Base-by-base conservation (phyloP, 2,329 filamentous ascomycete genomes). In the Colletotrichum camelliae region DNA sequence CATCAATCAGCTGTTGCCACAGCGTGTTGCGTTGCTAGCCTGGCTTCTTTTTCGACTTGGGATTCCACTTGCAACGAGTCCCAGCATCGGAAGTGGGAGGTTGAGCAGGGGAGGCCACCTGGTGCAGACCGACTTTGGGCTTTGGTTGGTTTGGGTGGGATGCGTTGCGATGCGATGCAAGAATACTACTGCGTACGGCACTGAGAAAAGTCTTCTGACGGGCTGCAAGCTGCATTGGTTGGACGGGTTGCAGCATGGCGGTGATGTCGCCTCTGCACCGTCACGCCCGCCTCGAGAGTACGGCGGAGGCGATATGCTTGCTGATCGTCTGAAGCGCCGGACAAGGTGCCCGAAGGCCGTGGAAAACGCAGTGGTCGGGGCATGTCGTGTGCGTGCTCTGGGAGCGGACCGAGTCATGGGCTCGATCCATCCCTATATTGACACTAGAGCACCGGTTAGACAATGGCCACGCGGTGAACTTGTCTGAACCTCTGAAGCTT, bases 1-100 rank as follows among this genome's bases (percentile, higher is more conserved):
- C 66, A 62, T 75, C 74, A 76, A 76, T 61, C 74, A 76, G 66
- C 65, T 31, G 33, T 62, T 76, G 74, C 74, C 74, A 74, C 74
- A 74, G 71, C 35, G 35, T 67, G 70, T 16, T 76, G 70, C 74
- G 57, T 69, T 52, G 70, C 48, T 72, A 43, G 57, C 70, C 39
- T 73, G 39, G 10, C 55, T 35, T 12, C 43, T 37, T 37, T 8
- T 29, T 71, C 24, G n/a, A 31, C 21, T 61, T 61, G 27, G 27
- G 16, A 21, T 61, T 35, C n/a, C 52, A 31, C 27, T 72, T 61
- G 21, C 37, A 43, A 10, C 15, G 27, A 27, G 27, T 33, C 31
- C 58, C 74, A 43, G 39, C 21, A 60, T 69, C 74, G 70, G 58
- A 64, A 60, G 65, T 18, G 29, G 29, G 24, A 33, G 60, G 7